These are phyloP conservation scores for Cudoniella acicularis DNA, from an alignment of 495 filamentous ascomycete species.

Conservation along the genomic window DNA sequence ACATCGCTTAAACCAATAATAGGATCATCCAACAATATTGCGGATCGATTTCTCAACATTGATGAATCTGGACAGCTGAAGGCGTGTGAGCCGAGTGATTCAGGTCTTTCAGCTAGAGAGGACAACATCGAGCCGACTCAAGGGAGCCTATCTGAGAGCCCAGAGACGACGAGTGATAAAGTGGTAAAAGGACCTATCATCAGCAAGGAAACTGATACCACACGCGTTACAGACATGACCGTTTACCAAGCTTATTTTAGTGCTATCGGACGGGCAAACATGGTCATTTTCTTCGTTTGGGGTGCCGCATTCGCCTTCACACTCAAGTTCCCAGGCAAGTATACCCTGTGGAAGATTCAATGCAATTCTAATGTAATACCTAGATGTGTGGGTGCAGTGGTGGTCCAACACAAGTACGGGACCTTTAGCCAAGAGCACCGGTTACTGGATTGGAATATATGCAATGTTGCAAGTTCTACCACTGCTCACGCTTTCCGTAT, in stretches of 20 bases:
- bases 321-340: not conserved
- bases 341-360: not conserved
- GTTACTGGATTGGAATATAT: slow-evolving; percentile 16
- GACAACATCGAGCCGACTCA: not conserved
- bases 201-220: not conserved
- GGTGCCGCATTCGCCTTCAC: not conserved
- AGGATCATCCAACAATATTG: not conserved
- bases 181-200: not conserved
- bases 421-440: not conserved
- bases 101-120: not conserved
- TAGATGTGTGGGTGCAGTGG: not conserved
- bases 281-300: not conserved
- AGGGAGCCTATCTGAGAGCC: not conserved
- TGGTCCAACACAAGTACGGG: not conserved
- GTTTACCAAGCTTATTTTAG: not conserved
- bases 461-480: slow-evolving; percentile 6
- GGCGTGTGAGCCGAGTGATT: not conserved
- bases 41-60: not conserved
- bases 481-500: slow-evolving; percentile 3
- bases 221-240: not conserved
- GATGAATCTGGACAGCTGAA: not conserved
- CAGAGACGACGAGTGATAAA: not conserved
- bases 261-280: not conserved
- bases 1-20: not conserved
- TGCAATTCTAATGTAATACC: not conserved